phyloP scores from a whole-genome alignment of 192 early-diverging fungal genomes.

The Fimicolochytrium jonesii region DNA sequence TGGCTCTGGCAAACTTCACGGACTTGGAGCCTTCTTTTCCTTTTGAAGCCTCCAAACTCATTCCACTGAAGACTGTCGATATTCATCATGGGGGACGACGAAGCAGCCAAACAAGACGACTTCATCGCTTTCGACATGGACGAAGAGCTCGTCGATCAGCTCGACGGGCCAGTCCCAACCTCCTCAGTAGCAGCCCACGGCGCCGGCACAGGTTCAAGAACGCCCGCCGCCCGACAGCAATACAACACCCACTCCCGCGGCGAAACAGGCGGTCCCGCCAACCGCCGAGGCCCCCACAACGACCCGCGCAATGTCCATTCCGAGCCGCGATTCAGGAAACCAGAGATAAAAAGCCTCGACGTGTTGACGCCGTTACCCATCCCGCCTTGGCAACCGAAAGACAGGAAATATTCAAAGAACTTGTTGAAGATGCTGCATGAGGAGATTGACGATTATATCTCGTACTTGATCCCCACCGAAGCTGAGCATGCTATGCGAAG shows the following conservation, averaged over 20 bases:
- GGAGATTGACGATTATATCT: conserved; percentile 73
- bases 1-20: too few species aligned
- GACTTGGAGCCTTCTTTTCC: too few species aligned
- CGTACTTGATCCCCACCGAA: conserved; percentile 75
- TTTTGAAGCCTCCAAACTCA: too few species aligned
- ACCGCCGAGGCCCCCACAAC: too few species aligned
- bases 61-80: too few species aligned
- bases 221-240: too few species aligned
- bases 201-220: too few species aligned
- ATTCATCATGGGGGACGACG: too few species aligned
- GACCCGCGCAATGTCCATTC: too few species aligned
- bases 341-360: conserved; percentile 19
- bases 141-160: conserved; percentile 13
- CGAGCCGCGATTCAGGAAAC: too few species aligned
- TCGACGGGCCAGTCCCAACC: conserved; percentile 19
- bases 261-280: too few species aligned
- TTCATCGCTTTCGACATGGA: conserved; percentile 33
- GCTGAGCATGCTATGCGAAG: conserved; percentile 75
- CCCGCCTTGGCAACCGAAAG: conserved; percentile 34
- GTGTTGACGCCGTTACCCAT: conserved; percentile 33
- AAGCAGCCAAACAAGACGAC: conserved; percentile 21
- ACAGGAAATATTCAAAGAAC: conserved; percentile 27
- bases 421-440: conserved; percentile 39
- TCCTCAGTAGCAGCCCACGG: conserved; percentile 11
- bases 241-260: too few species aligned